phyloP scores from a whole-genome alignment of 2,329 filamentous ascomycete species.

The Lasiodiplodia hormozganensis region DNA sequence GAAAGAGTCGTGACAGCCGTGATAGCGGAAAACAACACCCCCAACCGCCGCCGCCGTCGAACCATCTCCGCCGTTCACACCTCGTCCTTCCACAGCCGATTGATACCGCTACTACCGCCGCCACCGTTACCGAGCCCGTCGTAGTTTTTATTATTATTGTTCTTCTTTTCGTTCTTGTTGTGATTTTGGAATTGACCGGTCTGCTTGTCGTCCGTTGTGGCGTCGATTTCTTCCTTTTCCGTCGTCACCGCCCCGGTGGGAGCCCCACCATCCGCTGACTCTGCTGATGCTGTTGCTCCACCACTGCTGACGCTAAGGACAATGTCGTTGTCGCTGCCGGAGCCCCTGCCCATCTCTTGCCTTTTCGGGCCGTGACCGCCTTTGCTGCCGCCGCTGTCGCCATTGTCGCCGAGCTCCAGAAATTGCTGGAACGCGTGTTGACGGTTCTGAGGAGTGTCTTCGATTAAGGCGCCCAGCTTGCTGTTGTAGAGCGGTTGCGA shows the following conservation, averaged over 20 bases:
- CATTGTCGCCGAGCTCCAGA: background rate
- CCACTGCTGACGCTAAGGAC: background rate
- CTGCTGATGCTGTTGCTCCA: background rate
- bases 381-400: background rate
- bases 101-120: background rate
- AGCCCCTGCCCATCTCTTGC: constrained; percentile 22
- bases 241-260: constrained; percentile 1
- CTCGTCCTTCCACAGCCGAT: constrained; percentile 15
- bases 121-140: background rate
- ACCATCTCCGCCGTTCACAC: background rate
- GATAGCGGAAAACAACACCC: constrained; percentile 3
- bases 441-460: background rate
- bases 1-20: constrained; percentile 14
- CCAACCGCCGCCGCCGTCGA: background rate
- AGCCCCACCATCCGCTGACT: constrained; percentile 3
- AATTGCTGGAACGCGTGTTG: background rate
- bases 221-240: constrained; percentile 11
- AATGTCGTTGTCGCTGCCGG: background rate
- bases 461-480: background rate
- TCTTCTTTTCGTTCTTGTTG: background rate
- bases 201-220: background rate
- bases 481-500: background rate
- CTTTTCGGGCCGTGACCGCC: constrained; percentile 9
- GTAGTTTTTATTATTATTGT: background rate
- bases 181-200: background rate